Conservation (phyloP, 306 rosid genomes). For the Datisca glomerata region DNA sequence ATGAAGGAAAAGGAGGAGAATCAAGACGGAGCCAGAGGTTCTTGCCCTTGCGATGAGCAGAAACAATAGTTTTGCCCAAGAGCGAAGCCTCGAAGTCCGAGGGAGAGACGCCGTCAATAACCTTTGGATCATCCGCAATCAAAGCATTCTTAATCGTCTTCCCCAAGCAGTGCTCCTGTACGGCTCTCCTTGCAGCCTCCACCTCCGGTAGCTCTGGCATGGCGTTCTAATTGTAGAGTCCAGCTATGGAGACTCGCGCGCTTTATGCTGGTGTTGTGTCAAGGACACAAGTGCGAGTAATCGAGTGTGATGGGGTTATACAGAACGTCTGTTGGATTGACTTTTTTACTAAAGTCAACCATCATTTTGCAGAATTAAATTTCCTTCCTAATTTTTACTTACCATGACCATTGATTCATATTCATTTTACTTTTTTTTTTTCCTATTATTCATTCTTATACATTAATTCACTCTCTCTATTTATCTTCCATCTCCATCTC, state of each 20-base stretch:
- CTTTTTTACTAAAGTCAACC: no score
- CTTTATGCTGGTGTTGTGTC: constrained; percentile 18
- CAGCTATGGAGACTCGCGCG: constrained; percentile 19
- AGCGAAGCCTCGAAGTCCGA: constrained; percentile 67
- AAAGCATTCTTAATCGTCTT: constrained; percentile 51
- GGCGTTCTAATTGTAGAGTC: not conserved
- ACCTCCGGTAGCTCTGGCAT: constrained; percentile 99
- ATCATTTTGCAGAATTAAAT: no score
- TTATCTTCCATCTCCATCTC: no score
- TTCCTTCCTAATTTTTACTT: no score
- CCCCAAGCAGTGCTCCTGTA: constrained; percentile 64
- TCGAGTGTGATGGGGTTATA: no score
- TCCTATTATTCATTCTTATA: no score
- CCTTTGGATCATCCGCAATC: constrained; percentile 72
- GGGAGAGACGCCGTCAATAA: constrained; percentile 61
- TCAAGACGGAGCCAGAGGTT: constrained; percentile 84
- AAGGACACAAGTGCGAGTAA: no score
- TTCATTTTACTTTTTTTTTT: no score
- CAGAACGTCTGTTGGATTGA: no score
- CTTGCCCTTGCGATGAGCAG: constrained; percentile 88
- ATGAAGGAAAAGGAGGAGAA: constrained; percentile 89
- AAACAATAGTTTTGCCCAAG: constrained; percentile 51
- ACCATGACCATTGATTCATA: no score
- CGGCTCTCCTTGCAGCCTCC: constrained; percentile 90
- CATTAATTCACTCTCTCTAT: no score